Evolutionary conservation across 495 filamentous ascomycete genomes (phyloP).

Genomic region (Penicillium crystallinum): DNA sequence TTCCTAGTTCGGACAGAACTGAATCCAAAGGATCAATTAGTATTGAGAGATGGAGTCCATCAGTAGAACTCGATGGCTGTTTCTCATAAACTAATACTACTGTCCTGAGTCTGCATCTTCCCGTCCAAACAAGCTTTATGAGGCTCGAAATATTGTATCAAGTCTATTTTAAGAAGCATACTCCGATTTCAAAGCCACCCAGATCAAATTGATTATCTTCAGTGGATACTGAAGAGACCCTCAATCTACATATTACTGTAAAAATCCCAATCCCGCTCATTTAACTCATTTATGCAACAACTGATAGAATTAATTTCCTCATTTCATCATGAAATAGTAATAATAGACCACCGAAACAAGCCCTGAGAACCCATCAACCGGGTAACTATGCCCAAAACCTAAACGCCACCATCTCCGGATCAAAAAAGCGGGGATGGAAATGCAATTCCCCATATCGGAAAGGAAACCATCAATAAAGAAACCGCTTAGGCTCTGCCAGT

Average conservation of each 20-base stretch:
- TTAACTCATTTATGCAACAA: not conserved
- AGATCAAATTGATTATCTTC: not conserved
- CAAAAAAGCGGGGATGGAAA: not conserved
- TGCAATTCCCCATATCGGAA: conserved; percentile 8
- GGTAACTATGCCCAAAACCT: not conserved
- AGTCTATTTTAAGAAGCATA: conserved; percentile 1
- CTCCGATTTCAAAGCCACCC: not conserved
- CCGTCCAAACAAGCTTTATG: not conserved
- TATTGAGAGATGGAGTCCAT: not conserved
- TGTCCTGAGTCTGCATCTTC: not conserved
- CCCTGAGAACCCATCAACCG: not conserved
- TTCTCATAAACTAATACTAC: not conserved
- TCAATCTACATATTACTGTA: not conserved
- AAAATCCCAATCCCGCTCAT: not conserved
- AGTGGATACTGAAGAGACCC: not conserved
- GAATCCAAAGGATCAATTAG: not conserved
- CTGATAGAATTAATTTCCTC: not conserved
- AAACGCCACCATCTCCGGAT: conserved; percentile 12
- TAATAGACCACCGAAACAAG: not conserved
- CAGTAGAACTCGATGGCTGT: not conserved
- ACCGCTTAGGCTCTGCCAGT: conserved; percentile 48
- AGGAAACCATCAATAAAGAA: conserved; percentile 3
- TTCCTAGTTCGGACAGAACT: not conserved
- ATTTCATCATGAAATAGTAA: not conserved
- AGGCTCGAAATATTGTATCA: not conserved